Base-by-base conservation (phyloP, 2,329 filamentous ascomycete species). In the Pseudogymnoascus sp. region DNA sequence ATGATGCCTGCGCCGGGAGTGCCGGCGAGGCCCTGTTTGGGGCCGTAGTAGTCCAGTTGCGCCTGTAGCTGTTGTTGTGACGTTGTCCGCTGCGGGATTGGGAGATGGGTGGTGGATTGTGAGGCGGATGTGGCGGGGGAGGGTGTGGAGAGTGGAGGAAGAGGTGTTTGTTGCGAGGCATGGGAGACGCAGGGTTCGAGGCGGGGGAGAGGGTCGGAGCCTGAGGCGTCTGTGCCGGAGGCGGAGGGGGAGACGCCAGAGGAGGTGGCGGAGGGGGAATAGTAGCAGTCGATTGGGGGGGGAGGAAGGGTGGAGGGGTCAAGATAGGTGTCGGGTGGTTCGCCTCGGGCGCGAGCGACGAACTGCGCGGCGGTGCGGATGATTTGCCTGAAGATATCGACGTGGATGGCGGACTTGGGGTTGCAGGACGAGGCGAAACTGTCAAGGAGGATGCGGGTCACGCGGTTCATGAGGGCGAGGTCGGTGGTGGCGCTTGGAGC, bases 401-500 rank as follows among this genome's bases (percentile, higher is more conserved):
- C 14, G n/a, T 60, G 56, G 37, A 60, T n/a, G 7, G 33, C 37
- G 6, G 56, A 19, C 19, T 40, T 37, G 24, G 56, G 31, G 16
- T 40, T 38, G 56, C 33, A 60, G 16, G 56, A 37, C 1, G 56
- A 37, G 21, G 56, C 14, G 31, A 37, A 24, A 16, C 33, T 44
- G 14, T 4, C 26, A 33, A 6, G 21, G 4, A 62, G 19, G 21
- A 16, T 16, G 21, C 7, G 14, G 8, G 26, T 59, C 33, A 97
- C 93, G 10, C 91, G 81, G 68, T 87, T 90, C 91, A 97, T 96
- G 19, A 97, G 78, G 68, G 88, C 88, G 21, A 93, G 85, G 72
- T 97, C 93, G 1, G 91, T 90, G 62, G 90, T 86, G 29, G 92
- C 93, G 53, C 91, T 84, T 1, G 88, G 85, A 71, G 97, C 93